Evolutionary conservation across 257 asterid genomes (phyloP), one percentile per base, ranked within the genome.

Genomic region (Coffea canephora): DNA sequence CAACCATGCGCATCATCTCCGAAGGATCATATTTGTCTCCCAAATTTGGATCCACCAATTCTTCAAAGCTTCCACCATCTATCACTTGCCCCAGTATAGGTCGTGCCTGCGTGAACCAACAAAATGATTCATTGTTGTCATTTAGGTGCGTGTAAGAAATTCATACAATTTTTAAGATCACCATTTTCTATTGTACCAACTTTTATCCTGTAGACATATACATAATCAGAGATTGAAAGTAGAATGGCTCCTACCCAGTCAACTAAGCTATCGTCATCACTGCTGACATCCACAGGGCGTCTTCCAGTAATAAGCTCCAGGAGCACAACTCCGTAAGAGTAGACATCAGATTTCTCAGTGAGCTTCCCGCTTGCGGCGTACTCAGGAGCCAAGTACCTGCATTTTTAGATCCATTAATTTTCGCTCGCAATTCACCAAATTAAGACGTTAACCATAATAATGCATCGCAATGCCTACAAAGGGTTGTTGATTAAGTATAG

Each of bases 301-400:
- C 88, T 86, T 77, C 98, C 98, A 0, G 97, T 95, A 68, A 95
- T 89, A 2, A 95, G 87, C 83, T 95, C 98, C 79, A 95, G 74
- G 52, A 95, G 91, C 95, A 95, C 85, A 52, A 95, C 84, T 8
- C 98, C 98, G 25, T 83, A 95, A 1, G 98, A 95, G 83, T 89
- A 95, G 15, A 93, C 92, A 55, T 95, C 98, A 1, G 98, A 95
- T 54, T 93, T 95, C 71, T 95, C 98, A 2, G 97, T 95, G 23
- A 95, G 84, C 79, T 95, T 95, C 8, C 98, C 98, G 8, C 96
- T 95, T 23, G 97, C 82, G n/a, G 98, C 98, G 78, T 95, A 95
- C 25, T 95, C 98, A 10, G 98, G 98, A 25, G 98, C 98, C 71
- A 95, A 74, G 82, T 95, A 95, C 78, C 98, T 94, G 78, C 71